Evolutionary conservation across 169 alveolate genomes (phyloP).

Genomic region (Cryptosporidium viatorum): DNA sequence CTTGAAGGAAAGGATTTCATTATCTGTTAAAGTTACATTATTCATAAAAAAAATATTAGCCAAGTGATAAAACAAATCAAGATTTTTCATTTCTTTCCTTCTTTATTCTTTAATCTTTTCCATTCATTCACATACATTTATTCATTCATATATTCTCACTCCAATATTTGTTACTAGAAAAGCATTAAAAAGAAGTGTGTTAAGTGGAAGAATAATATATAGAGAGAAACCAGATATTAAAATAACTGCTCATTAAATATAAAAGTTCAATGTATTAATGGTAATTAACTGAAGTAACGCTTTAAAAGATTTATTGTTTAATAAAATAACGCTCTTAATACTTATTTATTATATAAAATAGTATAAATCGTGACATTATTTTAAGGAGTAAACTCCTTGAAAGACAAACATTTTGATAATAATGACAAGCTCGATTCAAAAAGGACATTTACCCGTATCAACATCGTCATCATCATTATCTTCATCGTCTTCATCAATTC

Average conservation of each 20-base stretch:
- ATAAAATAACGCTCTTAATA: constrained; percentile 1
- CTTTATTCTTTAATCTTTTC: background rate
- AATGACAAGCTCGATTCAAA: constrained; percentile 5
- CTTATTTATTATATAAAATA: background rate
- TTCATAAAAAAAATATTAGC: background rate
- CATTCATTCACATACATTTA: too few relatives aligned
- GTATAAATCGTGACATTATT: background rate
- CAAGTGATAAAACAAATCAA: background rate
- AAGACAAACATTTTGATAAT: background rate
- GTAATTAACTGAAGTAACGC: constrained; percentile 19
- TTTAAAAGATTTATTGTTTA: background rate
- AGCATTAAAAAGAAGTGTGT: background rate
- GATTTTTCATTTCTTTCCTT: background rate
- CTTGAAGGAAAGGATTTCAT: background rate
- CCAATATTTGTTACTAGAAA: background rate
- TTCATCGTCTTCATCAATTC: background rate
- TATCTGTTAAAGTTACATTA: background rate
- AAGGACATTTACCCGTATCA: background rate
- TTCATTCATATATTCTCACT: background rate
- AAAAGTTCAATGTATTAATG: constrained; percentile 8
- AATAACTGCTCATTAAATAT: background rate
- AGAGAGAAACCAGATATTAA: background rate
- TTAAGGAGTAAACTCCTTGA: background rate
- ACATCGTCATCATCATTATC: background rate
- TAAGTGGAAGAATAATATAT: background rate